A percentile compares a stretch with the other conserved stretches of the same genome.
These are phyloP conservation scores for Crepidotus variabilis DNA, from an alignment of 768 basidiomycete species.

Conservation along the genomic window DNA sequence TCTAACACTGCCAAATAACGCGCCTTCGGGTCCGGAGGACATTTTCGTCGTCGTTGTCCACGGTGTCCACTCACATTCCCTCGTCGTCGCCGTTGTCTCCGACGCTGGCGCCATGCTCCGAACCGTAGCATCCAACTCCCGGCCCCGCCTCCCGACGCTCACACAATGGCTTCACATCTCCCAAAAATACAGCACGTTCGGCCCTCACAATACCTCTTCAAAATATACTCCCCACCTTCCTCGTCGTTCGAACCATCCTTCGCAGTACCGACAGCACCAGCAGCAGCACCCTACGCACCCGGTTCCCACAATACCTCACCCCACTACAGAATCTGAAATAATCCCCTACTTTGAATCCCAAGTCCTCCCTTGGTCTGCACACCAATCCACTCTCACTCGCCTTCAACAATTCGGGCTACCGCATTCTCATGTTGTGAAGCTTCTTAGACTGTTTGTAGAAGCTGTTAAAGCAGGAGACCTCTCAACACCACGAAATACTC, in stretches of 20 bases:
- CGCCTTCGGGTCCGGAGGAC: too few relatives aligned
- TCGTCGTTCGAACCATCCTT: not conserved
- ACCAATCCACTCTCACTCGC: constrained; percentile 30
- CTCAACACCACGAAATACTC: constrained; percentile 21
- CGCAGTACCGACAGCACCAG: not conserved
- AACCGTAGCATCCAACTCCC: not conserved
- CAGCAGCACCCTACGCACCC: not conserved
- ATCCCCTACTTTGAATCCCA: constrained; percentile 31
- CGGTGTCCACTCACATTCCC: not conserved
- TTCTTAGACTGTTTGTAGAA: constrained; percentile 39
- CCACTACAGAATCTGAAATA: not conserved
- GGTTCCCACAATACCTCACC: not conserved
- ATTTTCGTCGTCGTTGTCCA: not conserved
- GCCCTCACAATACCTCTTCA: not conserved
- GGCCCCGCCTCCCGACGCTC: not conserved
- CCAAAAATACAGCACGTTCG: constrained; percentile 1
- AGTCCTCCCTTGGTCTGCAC: constrained; percentile 35
- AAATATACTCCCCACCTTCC: not conserved
- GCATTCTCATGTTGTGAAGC: constrained; percentile 26
- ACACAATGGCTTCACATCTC: constrained; percentile 4
- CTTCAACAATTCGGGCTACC: constrained; percentile 49
- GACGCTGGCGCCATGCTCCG: not conserved
- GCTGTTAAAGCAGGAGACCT: constrained; percentile 34
- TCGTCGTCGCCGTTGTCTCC: not conserved
- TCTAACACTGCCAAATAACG: too few relatives aligned